Percentiles rank a stretch among this genome's conserved stretches.
These are phyloP conservation scores for Postia placenta DNA, from an alignment of 768 basidiomycete species.

Conservation along the genomic window DNA sequence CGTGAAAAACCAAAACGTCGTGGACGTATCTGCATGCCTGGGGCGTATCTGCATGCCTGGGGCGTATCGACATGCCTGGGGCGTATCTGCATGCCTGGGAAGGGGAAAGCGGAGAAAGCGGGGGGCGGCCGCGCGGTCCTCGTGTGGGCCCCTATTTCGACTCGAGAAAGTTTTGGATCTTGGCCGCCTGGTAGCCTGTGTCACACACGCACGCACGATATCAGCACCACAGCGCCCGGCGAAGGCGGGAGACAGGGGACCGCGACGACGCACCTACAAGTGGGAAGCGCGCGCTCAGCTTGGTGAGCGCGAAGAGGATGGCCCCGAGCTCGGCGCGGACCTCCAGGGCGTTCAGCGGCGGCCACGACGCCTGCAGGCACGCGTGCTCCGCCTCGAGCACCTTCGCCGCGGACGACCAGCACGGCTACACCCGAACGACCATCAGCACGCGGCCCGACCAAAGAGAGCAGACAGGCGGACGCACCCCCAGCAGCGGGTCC, in stretches of 20 bases:
- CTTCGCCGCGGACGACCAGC: slow-evolving; percentile 68
- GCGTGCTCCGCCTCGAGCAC: slow-evolving; percentile 63
- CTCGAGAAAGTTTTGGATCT: slow-evolving; percentile 24
- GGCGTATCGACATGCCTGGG: neutral
- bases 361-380: slow-evolving; percentile 57
- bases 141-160: slow-evolving; percentile 10
- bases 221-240: slow-evolving; percentile 1
- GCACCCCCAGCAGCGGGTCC: slow-evolving; percentile 74
- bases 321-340: slow-evolving; percentile 55
- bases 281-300: slow-evolving; percentile 54
- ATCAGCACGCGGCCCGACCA: neutral
- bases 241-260: neutral
- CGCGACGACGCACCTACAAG: slow-evolving; percentile 34
- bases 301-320: slow-evolving; percentile 59
- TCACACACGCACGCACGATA: slow-evolving; percentile 7
- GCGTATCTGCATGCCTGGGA: neutral
- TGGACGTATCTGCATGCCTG: slow-evolving; percentile 8
- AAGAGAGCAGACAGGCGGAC: slow-evolving; percentile 19
- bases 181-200: slow-evolving; percentile 23
- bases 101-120: neutral
- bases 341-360: slow-evolving; percentile 46
- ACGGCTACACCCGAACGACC: slow-evolving; percentile 37
- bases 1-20: too few species aligned
- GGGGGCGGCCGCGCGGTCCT: neutral
- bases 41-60: neutral